A percentile compares a stretch with the other conserved stretches of the same genome.
These are phyloP conservation scores for Zygoascus hellenicus DNA, from an alignment of 1,139 yeast genomes.

Conservation along the genomic window DNA sequence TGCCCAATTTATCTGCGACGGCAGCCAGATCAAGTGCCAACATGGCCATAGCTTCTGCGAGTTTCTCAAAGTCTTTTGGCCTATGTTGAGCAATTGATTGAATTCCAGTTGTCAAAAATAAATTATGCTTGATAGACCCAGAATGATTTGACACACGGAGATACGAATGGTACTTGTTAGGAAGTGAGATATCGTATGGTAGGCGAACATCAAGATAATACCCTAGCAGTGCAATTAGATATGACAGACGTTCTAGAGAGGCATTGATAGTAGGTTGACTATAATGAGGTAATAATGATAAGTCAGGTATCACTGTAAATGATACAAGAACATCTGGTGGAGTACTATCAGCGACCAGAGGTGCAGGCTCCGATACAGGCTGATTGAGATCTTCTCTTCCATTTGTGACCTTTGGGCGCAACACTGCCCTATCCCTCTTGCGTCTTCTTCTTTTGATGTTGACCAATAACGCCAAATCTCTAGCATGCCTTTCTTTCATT, in stretches of 20 bases:
- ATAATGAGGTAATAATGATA: conserved; percentile 28
- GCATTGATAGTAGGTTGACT: conserved; percentile 27
- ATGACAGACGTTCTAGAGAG: conserved; percentile 33
- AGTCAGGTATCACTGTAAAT: conserved; percentile 30
- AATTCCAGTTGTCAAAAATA: conserved; percentile 15
- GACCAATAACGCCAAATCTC: conserved; percentile 15
- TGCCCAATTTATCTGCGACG: conserved; percentile 20
- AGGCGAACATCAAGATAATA: conserved; percentile 31
- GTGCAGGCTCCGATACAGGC: neutral
- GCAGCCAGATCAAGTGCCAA: conserved; percentile 29
- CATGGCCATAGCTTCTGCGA: conserved; percentile 33
- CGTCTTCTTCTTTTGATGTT: conserved; percentile 17
- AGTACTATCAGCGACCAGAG: conserved; percentile 12
- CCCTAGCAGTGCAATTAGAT: conserved; percentile 28
- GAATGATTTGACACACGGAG: conserved; percentile 23
- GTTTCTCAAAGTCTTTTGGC: conserved; percentile 29
- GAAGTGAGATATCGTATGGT: conserved; percentile 31
- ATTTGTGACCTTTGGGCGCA: conserved; percentile 8
- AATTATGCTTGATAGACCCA: conserved; percentile 13
- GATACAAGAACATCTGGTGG: conserved; percentile 24
- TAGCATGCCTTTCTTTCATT: conserved; percentile 10
- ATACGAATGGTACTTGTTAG: conserved; percentile 25
- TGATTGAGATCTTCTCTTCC: conserved; percentile 12
- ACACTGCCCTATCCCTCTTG: conserved; percentile 11
- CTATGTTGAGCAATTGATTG: conserved; percentile 20